These are phyloP conservation scores for Fomitopsis serialis DNA, from an alignment of 768 basidiomycete species.

Conservation along the genomic window DNA sequence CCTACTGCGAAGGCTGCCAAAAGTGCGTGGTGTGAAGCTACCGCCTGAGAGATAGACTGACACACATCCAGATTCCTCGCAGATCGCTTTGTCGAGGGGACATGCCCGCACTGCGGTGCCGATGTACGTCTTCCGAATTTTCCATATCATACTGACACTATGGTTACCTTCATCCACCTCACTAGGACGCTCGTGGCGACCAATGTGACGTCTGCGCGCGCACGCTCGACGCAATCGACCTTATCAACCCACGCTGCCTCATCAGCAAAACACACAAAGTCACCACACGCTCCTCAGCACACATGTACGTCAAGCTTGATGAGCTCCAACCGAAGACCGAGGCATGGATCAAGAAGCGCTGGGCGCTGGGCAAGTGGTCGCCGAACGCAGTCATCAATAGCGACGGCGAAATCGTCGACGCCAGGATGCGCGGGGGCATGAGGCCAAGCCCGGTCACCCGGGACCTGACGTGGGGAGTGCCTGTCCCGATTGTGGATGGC, in stretches of 20 bases:
- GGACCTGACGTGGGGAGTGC: slow-evolving; percentile 95
- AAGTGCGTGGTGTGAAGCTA: slow-evolving; percentile 43
- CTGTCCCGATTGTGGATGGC: slow-evolving; percentile 69
- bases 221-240: slow-evolving; percentile 89
- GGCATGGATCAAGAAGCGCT: slow-evolving; percentile 81
- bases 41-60: slow-evolving; percentile 7
- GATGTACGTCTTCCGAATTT: slow-evolving; percentile 39
- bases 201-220: slow-evolving; percentile 94
- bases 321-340: slow-evolving; percentile 76
- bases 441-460: slow-evolving; percentile 88
- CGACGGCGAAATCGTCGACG: slow-evolving; percentile 86
- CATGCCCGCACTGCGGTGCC: slow-evolving; percentile 88
- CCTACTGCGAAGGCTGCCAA: slow-evolving; percentile 88
- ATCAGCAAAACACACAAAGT: slow-evolving; percentile 77
- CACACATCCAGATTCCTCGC: slow-evolving; percentile 70
- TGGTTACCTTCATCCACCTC: background rate
- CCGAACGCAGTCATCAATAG: slow-evolving; percentile 85
- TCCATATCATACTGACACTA: no score
- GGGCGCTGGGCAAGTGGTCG: slow-evolving; percentile 85
- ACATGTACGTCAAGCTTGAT: slow-evolving; percentile 90
- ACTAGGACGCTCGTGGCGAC: slow-evolving; percentile 91
- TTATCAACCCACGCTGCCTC: slow-evolving; percentile 92
- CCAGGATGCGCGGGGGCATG: slow-evolving; percentile 80
- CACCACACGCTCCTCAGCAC: slow-evolving; percentile 69
- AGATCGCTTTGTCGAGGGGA: slow-evolving; percentile 97